Percentiles rank a stretch among this genome's conserved stretches.
Evolutionary conservation across 2,329 filamentous ascomycete species (phyloP).

Genomic region (Thermoascus crustaceus): DNA sequence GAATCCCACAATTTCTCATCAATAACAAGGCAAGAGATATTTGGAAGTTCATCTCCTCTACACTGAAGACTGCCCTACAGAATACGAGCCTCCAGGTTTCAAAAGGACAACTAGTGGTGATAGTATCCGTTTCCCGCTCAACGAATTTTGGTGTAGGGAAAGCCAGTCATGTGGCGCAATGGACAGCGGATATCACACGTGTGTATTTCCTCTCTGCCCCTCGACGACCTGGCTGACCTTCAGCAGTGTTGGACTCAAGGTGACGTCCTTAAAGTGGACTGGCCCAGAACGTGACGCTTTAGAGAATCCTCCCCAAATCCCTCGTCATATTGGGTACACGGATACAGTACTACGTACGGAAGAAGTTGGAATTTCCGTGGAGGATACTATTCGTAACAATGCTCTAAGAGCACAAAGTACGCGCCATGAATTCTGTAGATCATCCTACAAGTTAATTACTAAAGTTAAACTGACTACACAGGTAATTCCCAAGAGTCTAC

Average conservation of each 20-base stretch:
- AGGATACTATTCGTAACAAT: constrained; percentile 1
- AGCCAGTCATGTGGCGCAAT: constrained; percentile 25
- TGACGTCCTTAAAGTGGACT: constrained; percentile 26
- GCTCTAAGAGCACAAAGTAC: background rate
- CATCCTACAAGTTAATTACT: background rate
- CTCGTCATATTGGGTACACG: constrained; percentile 22
- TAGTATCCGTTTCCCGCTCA: constrained; percentile 28
- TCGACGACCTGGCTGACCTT: constrained; percentile 8
- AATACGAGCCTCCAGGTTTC: constrained; percentile 38
- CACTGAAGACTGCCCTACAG: constrained; percentile 29
- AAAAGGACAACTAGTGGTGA: constrained; percentile 17
- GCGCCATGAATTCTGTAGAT: too few species aligned
- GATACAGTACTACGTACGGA: constrained; percentile 15
- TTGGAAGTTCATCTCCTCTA: constrained; percentile 40
- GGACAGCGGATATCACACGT: constrained; percentile 35
- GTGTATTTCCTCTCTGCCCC: constrained; percentile 5
- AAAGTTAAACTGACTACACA: too few species aligned
- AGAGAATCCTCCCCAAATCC: constrained; percentile 18
- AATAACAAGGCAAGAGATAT: constrained; percentile 26
- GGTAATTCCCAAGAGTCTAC: constrained; percentile 14
- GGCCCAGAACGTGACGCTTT: constrained; percentile 16
- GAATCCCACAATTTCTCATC: constrained; percentile 4
- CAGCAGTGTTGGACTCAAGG: constrained; percentile 24
- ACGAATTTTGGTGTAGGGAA: constrained; percentile 31
- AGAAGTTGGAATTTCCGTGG: constrained; percentile 20